Evolutionary conservation across 2,329 filamentous ascomycete species (phyloP).

Genomic region (Microcyclosporella mali): DNA sequence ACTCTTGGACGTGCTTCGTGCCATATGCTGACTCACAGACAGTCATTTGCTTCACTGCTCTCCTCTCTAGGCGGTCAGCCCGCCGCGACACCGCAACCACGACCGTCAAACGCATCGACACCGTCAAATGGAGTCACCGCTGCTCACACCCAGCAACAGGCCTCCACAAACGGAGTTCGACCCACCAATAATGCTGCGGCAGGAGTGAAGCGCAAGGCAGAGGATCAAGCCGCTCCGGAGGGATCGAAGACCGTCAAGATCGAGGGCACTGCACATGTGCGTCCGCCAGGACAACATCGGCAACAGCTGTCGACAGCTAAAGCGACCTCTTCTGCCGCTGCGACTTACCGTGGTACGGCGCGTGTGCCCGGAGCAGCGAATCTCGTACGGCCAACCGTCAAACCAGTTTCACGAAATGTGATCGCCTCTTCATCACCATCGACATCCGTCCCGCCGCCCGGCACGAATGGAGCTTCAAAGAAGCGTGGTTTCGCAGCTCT

Average conservation of each 20-base stretch:
- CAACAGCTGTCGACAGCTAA: constrained; percentile 10
- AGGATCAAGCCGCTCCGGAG: constrained; percentile 32
- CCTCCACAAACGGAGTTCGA: constrained; percentile 16
- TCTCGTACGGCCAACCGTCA: constrained; percentile 10
- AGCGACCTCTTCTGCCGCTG: constrained; percentile 20
- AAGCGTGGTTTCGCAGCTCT: constrained; percentile 71
- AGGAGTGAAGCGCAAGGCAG: constrained; percentile 31
- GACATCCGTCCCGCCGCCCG: constrained; percentile 12
- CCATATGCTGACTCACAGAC: constrained; percentile 16
- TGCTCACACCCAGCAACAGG: constrained; percentile 11
- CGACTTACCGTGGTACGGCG: constrained; percentile 15
- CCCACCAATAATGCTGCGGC: constrained; percentile 23
- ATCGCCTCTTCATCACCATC: constrained; percentile 5
- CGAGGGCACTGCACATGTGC: constrained; percentile 27
- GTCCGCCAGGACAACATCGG: constrained; percentile 8
- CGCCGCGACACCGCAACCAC: constrained; percentile 15
- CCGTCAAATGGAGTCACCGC: constrained; percentile 11
- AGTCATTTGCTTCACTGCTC: constrained; percentile 29
- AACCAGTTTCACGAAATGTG: constrained; percentile 1
- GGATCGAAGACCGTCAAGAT: constrained; percentile 29
- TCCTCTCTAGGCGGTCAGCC: constrained; percentile 25
- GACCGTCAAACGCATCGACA: constrained; percentile 13
- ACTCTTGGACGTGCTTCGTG: constrained; percentile 1
- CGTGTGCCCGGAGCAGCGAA: constrained; percentile 7
- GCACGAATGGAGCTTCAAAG: constrained; percentile 30